Evolutionary conservation across 2,329 filamentous ascomycete species (phyloP).

Genomic region (Penicillium sp.): DNA sequence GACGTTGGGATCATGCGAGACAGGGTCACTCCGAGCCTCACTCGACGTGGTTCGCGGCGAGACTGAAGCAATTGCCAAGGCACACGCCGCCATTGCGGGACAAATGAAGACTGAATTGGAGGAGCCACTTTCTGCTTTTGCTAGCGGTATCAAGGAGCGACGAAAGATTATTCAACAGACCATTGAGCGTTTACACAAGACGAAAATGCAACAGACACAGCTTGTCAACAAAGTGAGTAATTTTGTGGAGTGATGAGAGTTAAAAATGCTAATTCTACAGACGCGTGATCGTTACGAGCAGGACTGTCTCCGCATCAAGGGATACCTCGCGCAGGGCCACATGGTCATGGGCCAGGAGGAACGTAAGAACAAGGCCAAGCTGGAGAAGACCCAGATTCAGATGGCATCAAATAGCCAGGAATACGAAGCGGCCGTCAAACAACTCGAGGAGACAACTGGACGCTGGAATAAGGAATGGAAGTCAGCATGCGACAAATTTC

Average conservation of each 20-base stretch:
- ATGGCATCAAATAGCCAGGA: slow-evolving; percentile 87
- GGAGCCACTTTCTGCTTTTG: slow-evolving; percentile 86
- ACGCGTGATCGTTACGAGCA: slow-evolving; percentile 94
- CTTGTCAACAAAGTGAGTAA: slow-evolving; percentile 79
- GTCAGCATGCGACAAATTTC: slow-evolving; percentile 93
- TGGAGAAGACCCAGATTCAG: slow-evolving; percentile 98
- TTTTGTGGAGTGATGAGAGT: too few species aligned
- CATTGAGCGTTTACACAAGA: slow-evolving; percentile 90
- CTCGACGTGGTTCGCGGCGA: slow-evolving; percentile 86
- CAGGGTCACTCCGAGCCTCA: slow-evolving; percentile 77
- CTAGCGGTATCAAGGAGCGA: slow-evolving; percentile 92
- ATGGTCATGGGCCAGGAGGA: slow-evolving; percentile 99
- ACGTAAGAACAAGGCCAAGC: slow-evolving; percentile 95
- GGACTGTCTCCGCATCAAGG: slow-evolving; percentile 97
- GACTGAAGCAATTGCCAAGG: slow-evolving; percentile 89
- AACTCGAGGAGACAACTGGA: slow-evolving; percentile 89
- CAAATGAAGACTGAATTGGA: slow-evolving; percentile 98
- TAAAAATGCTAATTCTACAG: slow-evolving; percentile 43
- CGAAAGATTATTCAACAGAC: slow-evolving; percentile 93
- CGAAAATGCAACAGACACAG: slow-evolving; percentile 87
- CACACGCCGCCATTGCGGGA: slow-evolving; percentile 81
- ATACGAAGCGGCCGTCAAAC: slow-evolving; percentile 90
- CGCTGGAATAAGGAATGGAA: slow-evolving; percentile 99
- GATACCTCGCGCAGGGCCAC: slow-evolving; percentile 95
- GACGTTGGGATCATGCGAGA: slow-evolving; percentile 81